phyloP scores from a whole-genome alignment of 1,284 basidiomycete genomes.

The Fereydounia khargensis region DNA sequence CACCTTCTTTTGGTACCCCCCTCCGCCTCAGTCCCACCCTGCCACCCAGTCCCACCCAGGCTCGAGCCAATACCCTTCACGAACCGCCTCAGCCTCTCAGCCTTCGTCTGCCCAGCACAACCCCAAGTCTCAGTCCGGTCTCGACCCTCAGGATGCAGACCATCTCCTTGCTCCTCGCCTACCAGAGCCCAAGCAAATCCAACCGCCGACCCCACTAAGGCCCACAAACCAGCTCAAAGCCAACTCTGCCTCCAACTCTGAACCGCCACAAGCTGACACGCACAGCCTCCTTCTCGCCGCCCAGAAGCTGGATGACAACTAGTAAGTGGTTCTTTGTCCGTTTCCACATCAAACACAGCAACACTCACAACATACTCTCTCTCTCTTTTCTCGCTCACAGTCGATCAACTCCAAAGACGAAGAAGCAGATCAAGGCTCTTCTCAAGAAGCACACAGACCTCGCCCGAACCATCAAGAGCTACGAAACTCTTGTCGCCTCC shows the following conservation, averaged over 20 bases:
- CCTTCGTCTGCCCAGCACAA: constrained; percentile 2
- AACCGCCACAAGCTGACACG: constrained; percentile 7
- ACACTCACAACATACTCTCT: constrained; percentile 3
- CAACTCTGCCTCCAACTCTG: constrained; percentile 3
- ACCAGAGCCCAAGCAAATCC: constrained; percentile 21
- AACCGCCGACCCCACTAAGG: constrained; percentile 20
- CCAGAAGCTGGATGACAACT: constrained; percentile 40
- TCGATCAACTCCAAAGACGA: constrained; percentile 38
- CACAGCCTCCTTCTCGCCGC: constrained; percentile 33
- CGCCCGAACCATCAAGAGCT: constrained; percentile 19
- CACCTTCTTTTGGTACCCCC: constrained; percentile 45
- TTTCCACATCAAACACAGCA: constrained; percentile 6
- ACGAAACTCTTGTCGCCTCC: constrained; percentile 28
- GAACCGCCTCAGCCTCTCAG: constrained; percentile 1
- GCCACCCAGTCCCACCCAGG: too few species aligned
- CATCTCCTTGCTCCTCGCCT: constrained; percentile 23
- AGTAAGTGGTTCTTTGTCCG: constrained; percentile 12
- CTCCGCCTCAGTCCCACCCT: constrained; percentile 13
- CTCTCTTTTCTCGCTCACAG: background rate
- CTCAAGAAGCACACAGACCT: constrained; percentile 37
- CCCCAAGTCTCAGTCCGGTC: too few species aligned
- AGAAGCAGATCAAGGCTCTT: constrained; percentile 52
- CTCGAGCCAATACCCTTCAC: too few species aligned
- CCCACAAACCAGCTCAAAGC: constrained; percentile 2
- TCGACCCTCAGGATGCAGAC: constrained; percentile 5